phyloP scores from a whole-genome alignment of 148 eudicot genomes.

The Rhododendron kiyosumense region DNA sequence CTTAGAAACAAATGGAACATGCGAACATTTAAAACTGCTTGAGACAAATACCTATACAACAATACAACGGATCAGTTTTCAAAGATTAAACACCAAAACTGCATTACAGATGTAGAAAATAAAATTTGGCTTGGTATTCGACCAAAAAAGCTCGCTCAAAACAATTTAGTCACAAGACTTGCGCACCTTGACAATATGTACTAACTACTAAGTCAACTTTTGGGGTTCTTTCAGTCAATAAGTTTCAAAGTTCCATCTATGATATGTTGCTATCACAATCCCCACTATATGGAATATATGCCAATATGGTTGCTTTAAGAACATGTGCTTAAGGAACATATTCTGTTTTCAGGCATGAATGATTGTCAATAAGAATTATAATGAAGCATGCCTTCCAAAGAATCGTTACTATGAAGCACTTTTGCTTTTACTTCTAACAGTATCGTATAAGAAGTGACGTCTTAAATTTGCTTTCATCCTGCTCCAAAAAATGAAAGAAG shows the following conservation, averaged over 20 bases:
- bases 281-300: conserved; percentile 9
- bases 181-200: not conserved
- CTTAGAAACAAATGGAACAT: not conserved
- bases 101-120: not conserved
- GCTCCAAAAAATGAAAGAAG: not conserved
- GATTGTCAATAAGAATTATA: not conserved
- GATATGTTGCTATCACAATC: not conserved
- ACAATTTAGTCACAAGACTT: not conserved
- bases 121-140: not conserved
- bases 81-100: not conserved
- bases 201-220: not conserved
- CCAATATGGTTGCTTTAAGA: conserved; percentile 7
- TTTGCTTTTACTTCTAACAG: not conserved
- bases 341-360: not conserved
- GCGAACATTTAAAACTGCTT: not conserved
- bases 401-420: not conserved
- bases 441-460: not conserved
- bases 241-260: not conserved
- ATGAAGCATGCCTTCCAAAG: conserved; percentile 12
- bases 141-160: not conserved
- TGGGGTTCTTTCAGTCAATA: not conserved
- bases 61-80: not conserved
- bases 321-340: conserved; percentile 8
- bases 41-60: not conserved
- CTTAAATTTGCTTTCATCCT: not conserved